Conservation (phyloP, 1,139 yeast species). For the Lodderomyces parapsilosis region DNA sequence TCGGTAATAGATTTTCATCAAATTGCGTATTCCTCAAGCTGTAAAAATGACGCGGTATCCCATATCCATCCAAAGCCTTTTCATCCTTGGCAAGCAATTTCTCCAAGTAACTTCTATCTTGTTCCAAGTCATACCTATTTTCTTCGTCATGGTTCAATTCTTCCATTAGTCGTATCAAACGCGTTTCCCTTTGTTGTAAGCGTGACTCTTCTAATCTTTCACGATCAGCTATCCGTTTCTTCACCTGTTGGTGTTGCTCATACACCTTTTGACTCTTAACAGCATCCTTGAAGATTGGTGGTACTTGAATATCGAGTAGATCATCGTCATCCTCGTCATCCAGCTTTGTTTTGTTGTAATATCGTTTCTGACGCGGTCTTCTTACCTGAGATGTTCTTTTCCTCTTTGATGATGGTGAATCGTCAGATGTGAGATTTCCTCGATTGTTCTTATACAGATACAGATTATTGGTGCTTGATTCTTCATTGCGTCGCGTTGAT, state of each 20-base stretch:
- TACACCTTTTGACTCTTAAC: constrained; percentile 19
- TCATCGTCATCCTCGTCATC: constrained; percentile 8
- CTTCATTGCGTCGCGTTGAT: constrained; percentile 1
- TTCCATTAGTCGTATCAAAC: neutral
- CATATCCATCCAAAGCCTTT: constrained; percentile 8
- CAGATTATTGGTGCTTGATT: neutral
- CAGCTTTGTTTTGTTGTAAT: constrained; percentile 1
- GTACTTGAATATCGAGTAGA: constrained; percentile 23
- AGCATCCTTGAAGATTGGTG: constrained; percentile 29
- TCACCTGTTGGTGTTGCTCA: constrained; percentile 15
- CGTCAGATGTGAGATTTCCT: neutral
- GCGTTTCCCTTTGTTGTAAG: neutral
- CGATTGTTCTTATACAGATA: neutral
- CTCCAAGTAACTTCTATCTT: constrained; percentile 12
- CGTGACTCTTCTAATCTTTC: neutral
- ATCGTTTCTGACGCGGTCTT: neutral
- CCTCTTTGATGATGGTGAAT: neutral
- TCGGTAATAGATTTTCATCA: neutral
- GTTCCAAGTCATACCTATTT: constrained; percentile 6
- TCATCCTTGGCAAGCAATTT: constrained; percentile 12
- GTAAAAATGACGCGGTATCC: constrained; percentile 16
- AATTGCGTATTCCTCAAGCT: constrained; percentile 11
- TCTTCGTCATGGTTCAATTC: constrained; percentile 13
- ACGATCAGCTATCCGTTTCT: constrained; percentile 17
- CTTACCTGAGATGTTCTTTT: neutral